phyloP scores from a whole-genome alignment of 73 alveolate species.

The Breviolum minutum region DNA sequence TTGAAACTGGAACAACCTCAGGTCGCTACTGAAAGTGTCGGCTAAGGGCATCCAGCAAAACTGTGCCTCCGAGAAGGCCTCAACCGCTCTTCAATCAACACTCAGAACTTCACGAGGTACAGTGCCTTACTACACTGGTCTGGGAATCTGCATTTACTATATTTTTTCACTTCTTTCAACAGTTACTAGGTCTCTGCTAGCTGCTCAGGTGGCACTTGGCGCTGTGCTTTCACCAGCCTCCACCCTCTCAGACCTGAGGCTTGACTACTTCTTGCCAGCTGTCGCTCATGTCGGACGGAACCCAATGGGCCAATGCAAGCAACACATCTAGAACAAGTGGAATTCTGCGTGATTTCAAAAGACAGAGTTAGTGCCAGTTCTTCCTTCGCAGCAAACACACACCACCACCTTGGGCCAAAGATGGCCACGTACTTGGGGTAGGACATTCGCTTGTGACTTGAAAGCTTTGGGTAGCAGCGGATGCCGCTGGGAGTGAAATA shows the following conservation, averaged over 20 bases:
- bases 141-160: not conserved
- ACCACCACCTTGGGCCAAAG: not conserved
- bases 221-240: slow-evolving; percentile 27
- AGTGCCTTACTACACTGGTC: not conserved
- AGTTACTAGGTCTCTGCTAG: not conserved
- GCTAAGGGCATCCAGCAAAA: slow-evolving; percentile 75
- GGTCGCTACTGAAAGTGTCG: slow-evolving; percentile 53
- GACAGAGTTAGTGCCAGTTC: not conserved
- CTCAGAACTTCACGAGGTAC: not conserved
- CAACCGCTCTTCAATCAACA: not conserved
- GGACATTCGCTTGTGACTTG: slow-evolving; percentile 58
- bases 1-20: too few species aligned
- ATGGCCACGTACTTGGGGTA: not conserved
- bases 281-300: not conserved
- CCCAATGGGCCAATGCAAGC: not conserved
- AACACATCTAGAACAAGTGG: not conserved
- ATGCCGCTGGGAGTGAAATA: slow-evolving; percentile 86
- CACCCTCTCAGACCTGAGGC: slow-evolving; percentile 3
- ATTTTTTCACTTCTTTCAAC: not conserved
- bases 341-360: not conserved
- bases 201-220: not conserved
- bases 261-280: not conserved
- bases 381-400: not conserved
- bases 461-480: slow-evolving; percentile 80
- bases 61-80: slow-evolving; percentile 65